phyloP scores from a whole-genome alignment of 2,329 filamentous ascomycete genomes.

The Stemphylium lycopersici region DNA sequence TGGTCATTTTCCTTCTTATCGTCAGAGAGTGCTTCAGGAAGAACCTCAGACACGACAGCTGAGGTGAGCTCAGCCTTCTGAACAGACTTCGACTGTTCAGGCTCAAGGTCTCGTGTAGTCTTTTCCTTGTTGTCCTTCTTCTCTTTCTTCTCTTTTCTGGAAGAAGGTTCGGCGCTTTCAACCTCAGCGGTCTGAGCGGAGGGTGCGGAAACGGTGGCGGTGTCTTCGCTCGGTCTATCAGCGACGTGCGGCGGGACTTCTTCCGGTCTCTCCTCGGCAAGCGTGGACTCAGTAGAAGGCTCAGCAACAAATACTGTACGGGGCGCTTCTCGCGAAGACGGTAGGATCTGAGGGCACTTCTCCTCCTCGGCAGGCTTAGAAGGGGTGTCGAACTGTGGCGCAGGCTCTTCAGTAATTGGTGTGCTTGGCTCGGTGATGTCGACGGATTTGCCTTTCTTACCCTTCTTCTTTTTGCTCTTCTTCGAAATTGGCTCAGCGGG shows the following conservation, averaged over 20 bases:
- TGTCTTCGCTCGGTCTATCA: conserved; percentile 4
- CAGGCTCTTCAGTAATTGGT: conserved; percentile 10
- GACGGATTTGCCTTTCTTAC: conserved; percentile 26
- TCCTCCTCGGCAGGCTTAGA: conserved; percentile 4
- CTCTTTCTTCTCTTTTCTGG: conserved; percentile 23
- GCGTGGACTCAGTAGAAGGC: neutral
- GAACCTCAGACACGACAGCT: neutral
- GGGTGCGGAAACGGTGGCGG: neutral
- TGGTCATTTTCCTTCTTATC: neutral
- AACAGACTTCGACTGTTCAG: neutral
- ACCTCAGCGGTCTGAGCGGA: conserved; percentile 7
- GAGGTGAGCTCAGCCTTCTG: neutral
- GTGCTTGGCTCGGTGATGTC: conserved; percentile 15
- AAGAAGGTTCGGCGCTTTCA: conserved; percentile 11
- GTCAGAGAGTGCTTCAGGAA: neutral
- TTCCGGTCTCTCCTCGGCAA: neutral
- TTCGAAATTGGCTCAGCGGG: conserved; percentile 18
- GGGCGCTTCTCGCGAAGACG: neutral
- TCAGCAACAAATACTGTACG: neutral
- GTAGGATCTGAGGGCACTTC: neutral
- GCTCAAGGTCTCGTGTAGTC: conserved; percentile 6
- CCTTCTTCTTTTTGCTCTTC: conserved; percentile 36
- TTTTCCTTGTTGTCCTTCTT: conserved; percentile 28
- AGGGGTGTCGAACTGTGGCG: conserved; percentile 6
- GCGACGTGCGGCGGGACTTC: neutral